These are phyloP conservation scores for Talaromyces sp. DNA, from an alignment of 2,329 filamentous ascomycete species.

Conservation along the genomic window DNA sequence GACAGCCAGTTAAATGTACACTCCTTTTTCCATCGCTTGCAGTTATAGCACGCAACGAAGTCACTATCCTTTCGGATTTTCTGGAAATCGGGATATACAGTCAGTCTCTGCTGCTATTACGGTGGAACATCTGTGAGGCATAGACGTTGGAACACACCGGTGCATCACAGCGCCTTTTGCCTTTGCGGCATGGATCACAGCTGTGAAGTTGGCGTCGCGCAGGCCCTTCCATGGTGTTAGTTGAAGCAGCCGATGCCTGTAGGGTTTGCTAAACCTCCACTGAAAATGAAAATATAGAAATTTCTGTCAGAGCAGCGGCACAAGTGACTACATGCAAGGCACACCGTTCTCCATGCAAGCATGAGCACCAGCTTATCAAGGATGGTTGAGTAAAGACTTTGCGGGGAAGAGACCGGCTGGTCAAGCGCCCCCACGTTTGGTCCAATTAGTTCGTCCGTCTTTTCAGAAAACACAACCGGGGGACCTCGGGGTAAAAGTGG, in stretches of 20 bases:
- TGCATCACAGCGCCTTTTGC: constrained; percentile 12
- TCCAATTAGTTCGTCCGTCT: neutral
- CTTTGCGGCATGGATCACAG: constrained; percentile 13
- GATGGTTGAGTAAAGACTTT: neutral
- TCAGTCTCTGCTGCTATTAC: neutral
- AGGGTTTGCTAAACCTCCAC: neutral
- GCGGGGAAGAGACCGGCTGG: neutral
- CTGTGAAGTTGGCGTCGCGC: constrained; percentile 11
- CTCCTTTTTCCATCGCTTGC: constrained; percentile 43
- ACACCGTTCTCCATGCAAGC: too few species aligned
- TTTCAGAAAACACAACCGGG: neutral
- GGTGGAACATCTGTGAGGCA: neutral
- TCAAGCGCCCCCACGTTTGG: neutral
- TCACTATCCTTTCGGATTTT: constrained; percentile 19
- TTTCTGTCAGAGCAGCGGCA: too few species aligned
- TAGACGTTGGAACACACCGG: neutral
- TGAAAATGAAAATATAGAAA: too few species aligned
- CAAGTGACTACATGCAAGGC: too few species aligned
- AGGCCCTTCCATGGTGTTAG: constrained; percentile 1
- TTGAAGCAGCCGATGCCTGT: neutral
- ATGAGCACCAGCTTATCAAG: neutral
- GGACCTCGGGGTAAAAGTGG: constrained; percentile 3
- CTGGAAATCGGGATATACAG: constrained; percentile 3
- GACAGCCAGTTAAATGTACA: constrained; percentile 47
- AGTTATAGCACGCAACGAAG: constrained; percentile 39